Evolutionary conservation across 1,139 yeast genomes (phyloP).

Genomic region (Sugiyamaella japonica): DNA sequence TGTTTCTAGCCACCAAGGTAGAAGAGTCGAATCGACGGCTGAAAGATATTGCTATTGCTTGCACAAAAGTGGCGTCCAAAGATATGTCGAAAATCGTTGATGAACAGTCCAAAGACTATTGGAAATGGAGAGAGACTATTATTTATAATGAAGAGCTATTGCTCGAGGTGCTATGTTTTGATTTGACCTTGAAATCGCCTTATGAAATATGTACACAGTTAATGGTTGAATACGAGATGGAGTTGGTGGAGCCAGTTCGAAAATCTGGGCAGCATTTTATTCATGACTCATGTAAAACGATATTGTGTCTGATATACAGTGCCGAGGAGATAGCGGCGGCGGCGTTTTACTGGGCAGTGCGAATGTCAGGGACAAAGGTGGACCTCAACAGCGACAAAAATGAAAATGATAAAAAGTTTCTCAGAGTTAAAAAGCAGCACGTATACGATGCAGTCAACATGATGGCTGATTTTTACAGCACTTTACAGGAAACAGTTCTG

Average conservation of each 20-base stretch:
- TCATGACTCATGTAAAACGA: slow-evolving; percentile 44
- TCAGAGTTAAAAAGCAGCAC: slow-evolving; percentile 30
- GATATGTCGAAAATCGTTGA: slow-evolving; percentile 44
- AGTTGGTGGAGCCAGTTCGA: slow-evolving; percentile 32
- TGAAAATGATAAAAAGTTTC: slow-evolving; percentile 35
- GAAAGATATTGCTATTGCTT: slow-evolving; percentile 49
- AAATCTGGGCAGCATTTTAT: slow-evolving; percentile 43
- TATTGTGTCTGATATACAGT: slow-evolving; percentile 37
- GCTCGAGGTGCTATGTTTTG: slow-evolving; percentile 53
- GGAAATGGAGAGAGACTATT: slow-evolving; percentile 53
- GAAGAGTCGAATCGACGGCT: slow-evolving; percentile 52
- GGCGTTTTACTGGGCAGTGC: slow-evolving; percentile 42
- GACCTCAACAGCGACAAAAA: slow-evolving; percentile 17
- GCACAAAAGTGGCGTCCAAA: slow-evolving; percentile 50
- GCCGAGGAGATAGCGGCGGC: slow-evolving; percentile 42
- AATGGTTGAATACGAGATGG: slow-evolving; percentile 32
- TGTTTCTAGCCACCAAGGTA: slow-evolving; percentile 54
- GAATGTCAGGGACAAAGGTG: slow-evolving; percentile 25
- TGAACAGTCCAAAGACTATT: slow-evolving; percentile 50
- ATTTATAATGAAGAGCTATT: slow-evolving; percentile 48
- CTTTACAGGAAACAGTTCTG: slow-evolving; percentile 14
- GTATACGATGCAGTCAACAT: slow-evolving; percentile 36
- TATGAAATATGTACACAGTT: slow-evolving; percentile 39
- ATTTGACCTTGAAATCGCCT: slow-evolving; percentile 48
- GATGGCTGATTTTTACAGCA: slow-evolving; percentile 36